phyloP scores from a whole-genome alignment of 805 yeast genomes.

The Ogataea polymorpha region DNA sequence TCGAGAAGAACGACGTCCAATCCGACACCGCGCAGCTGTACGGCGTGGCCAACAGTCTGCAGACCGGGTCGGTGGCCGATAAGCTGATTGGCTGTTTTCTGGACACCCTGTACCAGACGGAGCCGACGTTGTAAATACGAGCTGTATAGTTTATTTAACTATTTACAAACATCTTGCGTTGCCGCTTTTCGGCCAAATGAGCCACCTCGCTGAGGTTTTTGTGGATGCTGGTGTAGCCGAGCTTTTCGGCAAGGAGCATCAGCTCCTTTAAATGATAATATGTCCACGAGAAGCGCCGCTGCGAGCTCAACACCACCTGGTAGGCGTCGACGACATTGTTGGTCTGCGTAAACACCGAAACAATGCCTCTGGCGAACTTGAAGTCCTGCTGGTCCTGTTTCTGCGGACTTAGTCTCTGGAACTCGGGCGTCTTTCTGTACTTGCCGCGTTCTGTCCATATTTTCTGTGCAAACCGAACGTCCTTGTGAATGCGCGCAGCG shows the following conservation, averaged over 20 bases:
- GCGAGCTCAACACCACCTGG: constrained; percentile 62
- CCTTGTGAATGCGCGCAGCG: constrained; percentile 59
- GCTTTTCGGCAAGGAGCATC: constrained; percentile 35
- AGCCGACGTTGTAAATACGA: neutral
- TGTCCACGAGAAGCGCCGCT: constrained; percentile 68
- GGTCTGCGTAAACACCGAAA: constrained; percentile 52
- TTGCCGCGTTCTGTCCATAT: constrained; percentile 80
- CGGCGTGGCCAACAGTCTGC: constrained; percentile 92
- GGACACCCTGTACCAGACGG: constrained; percentile 69
- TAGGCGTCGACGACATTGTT: constrained; percentile 66
- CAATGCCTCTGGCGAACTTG: constrained; percentile 71
- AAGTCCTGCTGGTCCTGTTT: constrained; percentile 51
- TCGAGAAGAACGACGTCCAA: constrained; percentile 17
- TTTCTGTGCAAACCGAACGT: constrained; percentile 55
- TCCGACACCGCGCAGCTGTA: constrained; percentile 83
- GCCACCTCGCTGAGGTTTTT: constrained; percentile 27
- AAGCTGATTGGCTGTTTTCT: constrained; percentile 74
- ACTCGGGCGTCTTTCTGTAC: constrained; percentile 54
- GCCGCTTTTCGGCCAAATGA: constrained; percentile 17
- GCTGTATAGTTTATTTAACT: neutral
- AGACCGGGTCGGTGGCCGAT: constrained; percentile 82
- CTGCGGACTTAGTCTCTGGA: constrained; percentile 38
- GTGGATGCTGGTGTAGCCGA: constrained; percentile 42
- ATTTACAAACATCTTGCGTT: constrained; percentile 6
- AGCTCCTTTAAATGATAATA: constrained; percentile 44